A percentile compares a stretch with the other conserved stretches of the same genome.
These are phyloP conservation scores for Rubus idaeus DNA, from an alignment of 306 rosid species.

Conservation along the genomic window DNA sequence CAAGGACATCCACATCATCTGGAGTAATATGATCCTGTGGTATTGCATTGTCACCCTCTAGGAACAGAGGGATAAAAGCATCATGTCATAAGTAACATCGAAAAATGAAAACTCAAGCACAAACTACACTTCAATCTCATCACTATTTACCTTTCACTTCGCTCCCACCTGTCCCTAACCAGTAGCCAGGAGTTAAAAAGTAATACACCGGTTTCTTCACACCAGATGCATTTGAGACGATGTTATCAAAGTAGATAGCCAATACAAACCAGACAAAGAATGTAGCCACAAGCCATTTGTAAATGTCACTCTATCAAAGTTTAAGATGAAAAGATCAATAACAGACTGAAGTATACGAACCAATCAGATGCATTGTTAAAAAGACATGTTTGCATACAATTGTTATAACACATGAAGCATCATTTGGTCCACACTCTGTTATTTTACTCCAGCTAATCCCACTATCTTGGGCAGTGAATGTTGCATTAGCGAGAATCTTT, in stretches of 20 bases:
- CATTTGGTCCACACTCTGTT: conserved; percentile 40
- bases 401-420: conserved; percentile 50
- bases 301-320: conserved; percentile 64
- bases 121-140: conserved; percentile 10
- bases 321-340: conserved; percentile 17
- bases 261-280: conserved; percentile 72
- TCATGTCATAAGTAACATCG: conserved; percentile 19
- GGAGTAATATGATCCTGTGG: conserved; percentile 47
- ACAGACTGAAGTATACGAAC: not conserved
- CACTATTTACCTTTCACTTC: conserved; percentile 59
- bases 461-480: conserved; percentile 44
- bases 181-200: conserved; percentile 68
- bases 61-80: conserved; percentile 9
- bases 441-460: conserved; percentile 79
- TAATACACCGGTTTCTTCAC: conserved; percentile 70
- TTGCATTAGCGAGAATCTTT: conserved; percentile 53
- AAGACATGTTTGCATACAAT: conserved; percentile 46
- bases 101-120: conserved; percentile 14
- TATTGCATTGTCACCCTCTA: conserved; percentile 59
- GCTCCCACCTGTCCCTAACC: conserved; percentile 73
- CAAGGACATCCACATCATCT: conserved; percentile 83
- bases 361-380: not conserved
- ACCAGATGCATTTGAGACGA: conserved; percentile 78
- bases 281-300: conserved; percentile 63
- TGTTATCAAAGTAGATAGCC: conserved; percentile 84